Evolutionary conservation across 257 asterid species (phyloP), one percentile per base, ranked within the genome.

Genomic region (Schizonepeta tenuifolia): DNA sequence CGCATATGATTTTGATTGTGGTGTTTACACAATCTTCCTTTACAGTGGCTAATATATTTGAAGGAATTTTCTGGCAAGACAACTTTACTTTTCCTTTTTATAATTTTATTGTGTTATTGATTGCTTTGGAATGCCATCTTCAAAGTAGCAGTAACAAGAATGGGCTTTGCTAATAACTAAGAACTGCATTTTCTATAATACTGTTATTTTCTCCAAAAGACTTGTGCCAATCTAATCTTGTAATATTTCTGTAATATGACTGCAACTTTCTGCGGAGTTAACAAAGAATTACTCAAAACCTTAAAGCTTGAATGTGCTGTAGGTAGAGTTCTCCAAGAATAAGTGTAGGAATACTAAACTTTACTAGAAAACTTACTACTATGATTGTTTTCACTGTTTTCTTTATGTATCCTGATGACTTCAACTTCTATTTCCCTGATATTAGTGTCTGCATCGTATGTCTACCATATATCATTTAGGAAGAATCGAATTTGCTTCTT

Each of bases 31-130:
- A 90, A 76, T 89, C 96, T 11, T 77, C 97, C 17, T 90, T 90
- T 69, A 89, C 95, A 2, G 96, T 90, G 71, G 96, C 95, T 50
- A 90, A 88, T 81, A 89, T 93, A 51, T 90, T 90, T 35, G 95
- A 90, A 82, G 98, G 97, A 79, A 91, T 93, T 68, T 87, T 93
- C 83, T 93, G 97, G 98, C 91, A 84, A 80, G 56, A 47, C 77
- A 41, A 38, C 41, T 47, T 67, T 58, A 11, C 17, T 59, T 43
- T 66, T 46, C 65, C 31, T 53, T 68, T 38, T 73, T 28, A 49
- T 26, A n/a, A n/a, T n/a, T n/a, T n/a, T n/a, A n/a, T n/a, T n/a
- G n/a, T 72, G 36, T 51, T 9, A 17, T 54, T 26, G 17, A 41
- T 61, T 76, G 61, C 73, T 59, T 26, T 61, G 66, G n/a, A 67